phyloP scores from a whole-genome alignment of 495 filamentous ascomycete species.

The Aspergillus sparsus region DNA sequence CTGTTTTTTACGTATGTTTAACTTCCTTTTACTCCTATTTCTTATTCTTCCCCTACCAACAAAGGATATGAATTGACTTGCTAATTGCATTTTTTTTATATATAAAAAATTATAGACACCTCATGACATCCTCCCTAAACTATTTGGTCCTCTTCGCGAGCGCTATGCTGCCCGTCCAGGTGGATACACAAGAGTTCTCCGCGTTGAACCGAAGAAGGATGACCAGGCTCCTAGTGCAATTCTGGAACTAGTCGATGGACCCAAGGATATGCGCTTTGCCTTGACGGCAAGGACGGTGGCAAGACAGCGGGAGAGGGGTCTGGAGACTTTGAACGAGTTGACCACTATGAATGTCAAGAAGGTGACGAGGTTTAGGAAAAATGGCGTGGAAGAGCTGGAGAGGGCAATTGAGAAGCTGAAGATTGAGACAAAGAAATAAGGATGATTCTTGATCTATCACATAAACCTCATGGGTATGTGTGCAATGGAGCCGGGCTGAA shows the following conservation, averaged over 20 bases:
- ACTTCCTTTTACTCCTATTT: background rate
- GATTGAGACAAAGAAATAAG: conserved; percentile 11
- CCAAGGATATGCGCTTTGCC: conserved; percentile 91
- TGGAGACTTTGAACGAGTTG: conserved; percentile 60
- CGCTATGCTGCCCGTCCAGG: conserved; percentile 82
- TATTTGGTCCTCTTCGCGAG: conserved; percentile 78
- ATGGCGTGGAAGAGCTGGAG: conserved; percentile 68
- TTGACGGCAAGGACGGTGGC: conserved; percentile 83
- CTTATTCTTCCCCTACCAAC: background rate
- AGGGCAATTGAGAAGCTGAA: conserved; percentile 66
- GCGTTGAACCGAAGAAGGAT: conserved; percentile 70
- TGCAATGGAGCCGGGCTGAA: background rate
- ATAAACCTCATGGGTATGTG: too few relatives aligned
- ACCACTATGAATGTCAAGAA: conserved; percentile 79
- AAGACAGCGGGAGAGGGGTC: conserved; percentile 52
- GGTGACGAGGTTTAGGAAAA: conserved; percentile 73
- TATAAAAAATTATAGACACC: conserved; percentile 51
- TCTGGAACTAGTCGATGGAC: conserved; percentile 94
- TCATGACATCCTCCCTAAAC: conserved; percentile 71
- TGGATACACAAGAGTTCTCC: conserved; percentile 91
- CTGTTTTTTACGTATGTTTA: conserved; percentile 77
- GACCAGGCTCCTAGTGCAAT: conserved; percentile 88
- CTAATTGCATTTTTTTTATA: background rate
- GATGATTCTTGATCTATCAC: background rate
- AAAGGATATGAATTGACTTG: background rate